Evolutionary conservation across 2,329 filamentous ascomycete genomes (phyloP).

Genomic region (Curvularia eragrostidis): DNA sequence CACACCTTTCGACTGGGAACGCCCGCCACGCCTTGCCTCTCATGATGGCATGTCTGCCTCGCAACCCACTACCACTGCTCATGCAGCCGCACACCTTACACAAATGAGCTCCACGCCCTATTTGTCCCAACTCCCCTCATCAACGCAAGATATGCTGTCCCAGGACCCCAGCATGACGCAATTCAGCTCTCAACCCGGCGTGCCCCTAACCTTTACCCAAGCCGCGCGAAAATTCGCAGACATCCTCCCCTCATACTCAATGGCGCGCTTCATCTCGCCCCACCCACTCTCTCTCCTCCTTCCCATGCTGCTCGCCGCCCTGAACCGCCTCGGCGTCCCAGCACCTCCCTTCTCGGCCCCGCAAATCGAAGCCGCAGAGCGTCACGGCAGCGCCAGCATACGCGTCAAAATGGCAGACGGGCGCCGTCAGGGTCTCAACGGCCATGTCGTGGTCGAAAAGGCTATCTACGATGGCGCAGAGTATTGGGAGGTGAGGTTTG

Average conservation of each 20-base stretch:
- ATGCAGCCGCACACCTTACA: slow-evolving; percentile 14
- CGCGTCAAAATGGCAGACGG: slow-evolving; percentile 78
- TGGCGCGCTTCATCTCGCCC: slow-evolving; percentile 91
- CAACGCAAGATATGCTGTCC: slow-evolving; percentile 67
- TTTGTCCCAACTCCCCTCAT: slow-evolving; percentile 44
- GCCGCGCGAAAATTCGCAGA: slow-evolving; percentile 87
- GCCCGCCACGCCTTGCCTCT: slow-evolving; percentile 62
- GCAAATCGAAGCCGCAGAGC: slow-evolving; percentile 43
- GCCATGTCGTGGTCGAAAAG: slow-evolving; percentile 76
- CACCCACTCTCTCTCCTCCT: slow-evolving; percentile 77
- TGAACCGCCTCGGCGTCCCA: slow-evolving; percentile 86
- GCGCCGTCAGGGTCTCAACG: slow-evolving; percentile 73
- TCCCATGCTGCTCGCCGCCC: slow-evolving; percentile 77
- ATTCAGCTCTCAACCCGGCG: slow-evolving; percentile 78
- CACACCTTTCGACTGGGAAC: slow-evolving; percentile 86
- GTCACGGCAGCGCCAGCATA: slow-evolving; percentile 65
- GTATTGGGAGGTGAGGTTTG: slow-evolving; percentile 80
- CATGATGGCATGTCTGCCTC: slow-evolving; percentile 46
- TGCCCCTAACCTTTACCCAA: slow-evolving; percentile 86
- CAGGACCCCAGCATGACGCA: slow-evolving; percentile 86
- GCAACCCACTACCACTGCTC: slow-evolving; percentile 45
- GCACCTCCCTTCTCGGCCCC: slow-evolving; percentile 57
- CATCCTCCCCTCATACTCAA: slow-evolving; percentile 83
- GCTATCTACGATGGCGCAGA: slow-evolving; percentile 70
- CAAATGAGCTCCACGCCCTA: slow-evolving; percentile 25